Percentiles rank a stretch among this genome's conserved stretches.
Conservation (phyloP, 2,329 filamentous ascomycete genomes). For the Cercospora citrullina region DNA sequence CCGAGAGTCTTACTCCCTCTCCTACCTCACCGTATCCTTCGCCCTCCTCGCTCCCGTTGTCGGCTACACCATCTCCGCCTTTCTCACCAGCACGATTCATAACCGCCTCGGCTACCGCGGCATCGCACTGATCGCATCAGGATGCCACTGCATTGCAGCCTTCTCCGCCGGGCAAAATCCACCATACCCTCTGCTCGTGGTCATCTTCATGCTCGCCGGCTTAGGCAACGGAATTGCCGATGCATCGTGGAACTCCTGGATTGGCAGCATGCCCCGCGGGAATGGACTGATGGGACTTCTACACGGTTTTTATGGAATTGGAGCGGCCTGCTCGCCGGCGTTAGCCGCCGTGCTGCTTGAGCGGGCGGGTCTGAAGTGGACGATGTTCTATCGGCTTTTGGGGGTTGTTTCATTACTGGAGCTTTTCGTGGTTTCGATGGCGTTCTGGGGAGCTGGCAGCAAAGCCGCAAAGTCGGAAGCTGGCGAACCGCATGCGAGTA, state of each 20-base stretch:
- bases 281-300: slow-evolving; percentile 70
- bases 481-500: neutral
- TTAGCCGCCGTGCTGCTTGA: slow-evolving; percentile 6
- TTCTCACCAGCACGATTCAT: slow-evolving; percentile 64
- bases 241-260: slow-evolving; percentile 57
- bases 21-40: slow-evolving; percentile 61
- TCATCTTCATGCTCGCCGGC: slow-evolving; percentile 62
- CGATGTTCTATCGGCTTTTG: slow-evolving; percentile 11
- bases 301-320: slow-evolving; percentile 67
- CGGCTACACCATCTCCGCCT: slow-evolving; percentile 61
- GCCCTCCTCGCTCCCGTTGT: slow-evolving; percentile 63
- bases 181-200: slow-evolving; percentile 62
- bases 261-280: slow-evolving; percentile 68
- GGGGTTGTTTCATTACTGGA: slow-evolving; percentile 6
- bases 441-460: slow-evolving; percentile 8
- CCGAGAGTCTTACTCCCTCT: slow-evolving; percentile 59
- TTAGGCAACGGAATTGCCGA: slow-evolving; percentile 68
- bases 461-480: slow-evolving; percentile 9
- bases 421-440: slow-evolving; percentile 10
- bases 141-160: slow-evolving; percentile 53
- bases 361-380: slow-evolving; percentile 8
- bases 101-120: slow-evolving; percentile 64
- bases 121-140: slow-evolving; percentile 63
- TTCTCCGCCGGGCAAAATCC: slow-evolving; percentile 53
- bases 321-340: slow-evolving; percentile 63